Percentiles rank a stretch among this genome's conserved stretches.
These are phyloP conservation scores for Cairneyella variabilis DNA, from an alignment of 495 filamentous ascomycete genomes.

Conservation along the genomic window DNA sequence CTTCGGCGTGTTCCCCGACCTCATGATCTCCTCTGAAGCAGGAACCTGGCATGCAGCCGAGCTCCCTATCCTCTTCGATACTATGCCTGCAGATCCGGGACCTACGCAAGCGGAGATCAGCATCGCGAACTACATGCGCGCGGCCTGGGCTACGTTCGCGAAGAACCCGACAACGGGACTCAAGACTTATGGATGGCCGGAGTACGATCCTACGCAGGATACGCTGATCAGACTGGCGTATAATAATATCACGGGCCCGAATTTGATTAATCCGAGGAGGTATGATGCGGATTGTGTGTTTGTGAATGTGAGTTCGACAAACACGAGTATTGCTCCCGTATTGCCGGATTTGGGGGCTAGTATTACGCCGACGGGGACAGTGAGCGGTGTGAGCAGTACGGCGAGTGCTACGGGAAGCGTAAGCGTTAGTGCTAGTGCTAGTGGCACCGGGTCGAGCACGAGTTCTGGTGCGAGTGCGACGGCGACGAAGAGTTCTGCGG, in stretches of 20 bases:
- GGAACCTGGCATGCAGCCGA: conserved; percentile 47
- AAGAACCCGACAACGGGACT: conserved; percentile 43
- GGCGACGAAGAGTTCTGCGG: background rate
- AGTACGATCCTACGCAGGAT: conserved; percentile 17
- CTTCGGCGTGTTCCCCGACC: conserved; percentile 44
- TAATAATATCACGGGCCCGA: conserved; percentile 24
- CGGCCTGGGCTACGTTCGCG: conserved; percentile 48
- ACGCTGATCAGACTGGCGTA: conserved; percentile 25
- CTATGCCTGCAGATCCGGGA: background rate
- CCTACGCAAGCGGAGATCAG: conserved; percentile 30
- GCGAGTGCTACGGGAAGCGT: background rate
- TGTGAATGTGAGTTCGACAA: conserved; percentile 14
- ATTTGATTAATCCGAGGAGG: conserved; percentile 11
- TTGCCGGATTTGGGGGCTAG: conserved; percentile 12
- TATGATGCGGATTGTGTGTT: conserved; percentile 19
- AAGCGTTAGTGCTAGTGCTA: no score
- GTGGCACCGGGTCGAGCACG: no score
- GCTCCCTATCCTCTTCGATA: conserved; percentile 20
- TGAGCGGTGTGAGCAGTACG: background rate
- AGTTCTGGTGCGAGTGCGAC: background rate
- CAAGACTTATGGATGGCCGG: conserved; percentile 36
- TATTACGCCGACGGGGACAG: conserved; percentile 8
- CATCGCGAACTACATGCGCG: conserved; percentile 37
- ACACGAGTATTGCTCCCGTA: background rate
- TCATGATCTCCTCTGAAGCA: conserved; percentile 35